Evolutionary conservation across 352 stramenopile genomes (phyloP).

Genomic region (Phytophthora crassamura): DNA sequence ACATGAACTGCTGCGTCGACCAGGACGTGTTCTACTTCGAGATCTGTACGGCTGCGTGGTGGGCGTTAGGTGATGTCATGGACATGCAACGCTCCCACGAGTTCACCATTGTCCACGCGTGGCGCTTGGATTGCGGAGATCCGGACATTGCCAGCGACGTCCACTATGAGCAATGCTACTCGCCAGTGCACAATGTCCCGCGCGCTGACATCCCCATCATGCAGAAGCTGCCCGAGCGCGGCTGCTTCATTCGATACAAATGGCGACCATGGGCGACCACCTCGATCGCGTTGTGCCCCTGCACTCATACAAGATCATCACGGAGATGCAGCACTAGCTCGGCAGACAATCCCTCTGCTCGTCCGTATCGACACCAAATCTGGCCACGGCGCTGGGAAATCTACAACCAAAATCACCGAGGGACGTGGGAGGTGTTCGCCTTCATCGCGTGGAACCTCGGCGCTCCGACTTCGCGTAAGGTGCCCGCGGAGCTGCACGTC

Average conservation of each 20-base stretch:
- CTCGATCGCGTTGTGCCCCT: constrained; percentile 91
- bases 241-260: constrained; percentile 82
- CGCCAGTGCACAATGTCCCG: constrained; percentile 90
- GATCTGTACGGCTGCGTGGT: constrained; percentile 94
- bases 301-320: constrained; percentile 92
- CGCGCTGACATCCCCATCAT: constrained; percentile 52
- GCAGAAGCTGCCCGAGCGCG: constrained; percentile 54
- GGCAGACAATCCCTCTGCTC: constrained; percentile 88
- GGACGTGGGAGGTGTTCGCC: constrained; percentile 82
- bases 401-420: constrained; percentile 88
- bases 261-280: constrained; percentile 91
- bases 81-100: constrained; percentile 97
- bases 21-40: too few relatives aligned
- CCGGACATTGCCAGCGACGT: constrained; percentile 82
- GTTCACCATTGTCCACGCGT: constrained; percentile 93
- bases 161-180: constrained; percentile 87
- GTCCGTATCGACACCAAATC: constrained; percentile 92
- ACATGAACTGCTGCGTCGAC: too few relatives aligned
- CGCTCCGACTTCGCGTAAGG: constrained; percentile 45
- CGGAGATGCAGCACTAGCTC: constrained; percentile 85
- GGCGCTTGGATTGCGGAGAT: constrained; percentile 89
- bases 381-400: constrained; percentile 90
- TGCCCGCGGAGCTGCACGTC: neutral
- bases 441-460: constrained; percentile 85
- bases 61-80: constrained; percentile 93